Base-by-base conservation (phyloP, 257 asterid genomes). In the Buddleja alternifolia region DNA sequence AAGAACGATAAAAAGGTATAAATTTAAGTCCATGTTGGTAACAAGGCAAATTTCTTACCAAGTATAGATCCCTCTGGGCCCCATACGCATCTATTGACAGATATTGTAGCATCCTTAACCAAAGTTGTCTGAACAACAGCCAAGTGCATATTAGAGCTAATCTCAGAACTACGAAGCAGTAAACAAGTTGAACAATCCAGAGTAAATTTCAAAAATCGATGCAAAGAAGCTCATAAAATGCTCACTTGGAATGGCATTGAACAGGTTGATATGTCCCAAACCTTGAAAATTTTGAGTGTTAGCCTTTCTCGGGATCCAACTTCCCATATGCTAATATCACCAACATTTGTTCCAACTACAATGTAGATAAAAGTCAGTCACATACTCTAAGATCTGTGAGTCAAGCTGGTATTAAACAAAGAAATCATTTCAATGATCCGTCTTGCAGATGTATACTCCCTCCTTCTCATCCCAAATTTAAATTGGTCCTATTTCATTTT, bases 281-380 rank as follows among this genome's bases (percentile, higher is more conserved):
- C 94, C 83, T 89, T 93, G 73, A 93, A 93, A 75, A 73, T 69
- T 76, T 82, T 93, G 52, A 88, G 93, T n/a, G 93, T 90, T 78
- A 93, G 73, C 81, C 97, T 85, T 63, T 93, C 99, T 36, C 91
- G 86, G 53, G 96, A 84, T 44, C 97, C 96, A 75, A 91, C 96
- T 78, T 93, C 97, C 99, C 99, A 93, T 44, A 93, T 87, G 89
- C 96, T 91, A 66, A 93, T 87, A 74, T 93, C 99, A 70, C 99
- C 99, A 70, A 91, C 96, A 78, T 89, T 93, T 53, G 99, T 93
- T 77, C 99, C 99, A 86, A 93, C 99, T 93, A 71, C 81, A 57
- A 72, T 29, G 57, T 34, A 70, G 44, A 76, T 17, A 53, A 51
- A 42, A 36, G 50, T 66, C 48, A 48, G 50, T 37, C 52, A 65